Base-by-base conservation (phyloP, 2,329 filamentous ascomycete species). In the Rutstroemia sp. region DNA sequence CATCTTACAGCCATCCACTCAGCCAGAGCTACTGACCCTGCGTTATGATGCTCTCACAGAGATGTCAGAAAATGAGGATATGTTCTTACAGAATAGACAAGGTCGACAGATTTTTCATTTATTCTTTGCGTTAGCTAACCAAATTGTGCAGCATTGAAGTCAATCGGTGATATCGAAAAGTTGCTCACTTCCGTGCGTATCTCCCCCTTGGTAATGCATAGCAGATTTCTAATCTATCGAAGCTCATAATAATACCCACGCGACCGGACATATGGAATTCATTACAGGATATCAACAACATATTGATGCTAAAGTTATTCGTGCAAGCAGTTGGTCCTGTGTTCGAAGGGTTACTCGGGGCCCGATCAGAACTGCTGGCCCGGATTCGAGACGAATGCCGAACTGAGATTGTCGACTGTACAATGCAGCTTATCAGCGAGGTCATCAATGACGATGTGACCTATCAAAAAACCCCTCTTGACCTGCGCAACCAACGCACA, bases 31-130 rank as follows among this genome's bases (percentile, higher is more conserved):
- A 14, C 79, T 99, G 16, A 74, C 73, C 1, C 83, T 80, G 34
- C 82, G 94, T 3, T 92, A 91, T 61, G 87, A 94, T 65, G 90
- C 92, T 0, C 74, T 99, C 0, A 84, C 90, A 57, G 92, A 97
- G 69, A 72, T 99, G 19, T 84, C 85, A 1, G 81, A 78, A 0
- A 91, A 88, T 53, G 89, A 96, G 67, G 88, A 92, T 45, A 88
- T 95, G 79, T 95, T 96, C 71, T 83, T 82, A 50, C 81, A 84
- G 49, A 80, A 89, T 27, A 83, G 90, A 51, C 79, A 86, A 72
- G 83, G 88, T 86, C 9, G 23, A 45, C 47, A 47, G 41, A 48
- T 25, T 25, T 46, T 27, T 2, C 10, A 12, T 12, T 12, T 34
- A 34, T 10, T 10, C 9, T 12, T 12, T 34, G 30, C 10, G 1